Conservation (phyloP, 257 asterid species). For the Capsicum pubescens region DNA sequence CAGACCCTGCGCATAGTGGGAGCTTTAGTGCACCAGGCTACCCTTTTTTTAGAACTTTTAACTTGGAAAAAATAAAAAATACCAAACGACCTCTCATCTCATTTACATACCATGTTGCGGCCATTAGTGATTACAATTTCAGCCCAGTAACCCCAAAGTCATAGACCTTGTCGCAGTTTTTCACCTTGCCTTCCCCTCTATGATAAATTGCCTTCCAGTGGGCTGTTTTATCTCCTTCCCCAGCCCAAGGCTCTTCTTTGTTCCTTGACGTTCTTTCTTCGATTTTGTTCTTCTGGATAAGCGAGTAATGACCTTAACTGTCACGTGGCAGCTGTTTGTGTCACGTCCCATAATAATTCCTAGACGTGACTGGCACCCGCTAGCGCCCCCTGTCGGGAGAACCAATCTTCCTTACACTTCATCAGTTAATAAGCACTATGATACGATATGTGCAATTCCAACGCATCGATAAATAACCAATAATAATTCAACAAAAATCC, state of each 20-base stretch:
- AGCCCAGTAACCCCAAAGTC: background rate
- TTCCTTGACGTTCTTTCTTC: background rate
- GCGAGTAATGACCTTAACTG: background rate
- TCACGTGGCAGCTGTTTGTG: background rate
- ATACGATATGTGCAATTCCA: too few relatives aligned
- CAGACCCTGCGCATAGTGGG: too few relatives aligned
- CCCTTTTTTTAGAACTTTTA: background rate
- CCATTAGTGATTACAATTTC: background rate
- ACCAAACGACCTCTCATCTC: background rate
- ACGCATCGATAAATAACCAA: too few relatives aligned
- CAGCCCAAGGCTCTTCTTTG: background rate
- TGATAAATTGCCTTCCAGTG: background rate
- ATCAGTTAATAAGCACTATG: too few relatives aligned
- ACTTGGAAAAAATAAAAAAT: background rate
- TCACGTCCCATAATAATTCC: too few relatives aligned
- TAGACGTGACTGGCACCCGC: too few relatives aligned
- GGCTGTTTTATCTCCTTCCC: background rate
- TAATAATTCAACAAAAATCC: too few relatives aligned
- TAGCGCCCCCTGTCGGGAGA: too few relatives aligned
- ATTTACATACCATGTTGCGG: background rate
- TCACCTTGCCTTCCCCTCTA: conserved; percentile 15
- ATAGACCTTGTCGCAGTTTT: background rate
- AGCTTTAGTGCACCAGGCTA: too few relatives aligned
- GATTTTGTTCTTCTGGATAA: background rate
- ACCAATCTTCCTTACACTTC: too few relatives aligned